phyloP scores from a whole-genome alignment of 129 eudicot genomes.

The Artemisia argyi region DNA sequence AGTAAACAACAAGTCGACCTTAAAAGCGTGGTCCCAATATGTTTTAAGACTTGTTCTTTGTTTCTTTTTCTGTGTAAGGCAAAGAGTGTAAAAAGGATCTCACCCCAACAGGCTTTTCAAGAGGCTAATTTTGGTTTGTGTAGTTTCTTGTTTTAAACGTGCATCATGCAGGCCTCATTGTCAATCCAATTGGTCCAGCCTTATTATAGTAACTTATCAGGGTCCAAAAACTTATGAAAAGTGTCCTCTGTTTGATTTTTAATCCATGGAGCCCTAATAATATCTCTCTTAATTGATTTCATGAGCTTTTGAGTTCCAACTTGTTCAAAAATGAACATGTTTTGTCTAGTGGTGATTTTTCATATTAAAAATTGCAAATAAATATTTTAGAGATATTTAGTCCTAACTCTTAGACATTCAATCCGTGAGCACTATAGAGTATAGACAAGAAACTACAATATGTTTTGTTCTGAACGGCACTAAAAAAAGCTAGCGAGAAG shows the following conservation, averaged over 20 bases:
- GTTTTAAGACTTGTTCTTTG: background rate
- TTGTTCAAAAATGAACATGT: too few relatives aligned
- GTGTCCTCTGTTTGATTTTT: background rate
- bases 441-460: too few relatives aligned
- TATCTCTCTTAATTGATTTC: too few relatives aligned
- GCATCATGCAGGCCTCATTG: constrained; percentile 27
- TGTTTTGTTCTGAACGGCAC: too few relatives aligned
- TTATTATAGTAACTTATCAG: constrained; percentile 8
- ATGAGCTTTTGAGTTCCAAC: too few relatives aligned
- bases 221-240: constrained; percentile 13
- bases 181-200: constrained; percentile 22
- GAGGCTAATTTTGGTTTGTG: constrained; percentile 5
- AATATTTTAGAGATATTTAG: too few relatives aligned
- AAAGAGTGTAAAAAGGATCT: constrained; percentile 24
- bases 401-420: too few relatives aligned
- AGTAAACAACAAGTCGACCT: background rate
- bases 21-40: constrained; percentile 17
- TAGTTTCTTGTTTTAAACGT: constrained; percentile 9
- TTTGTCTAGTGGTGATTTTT: too few relatives aligned
- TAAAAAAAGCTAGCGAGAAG: too few relatives aligned
- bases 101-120: constrained; percentile 22
- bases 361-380: too few relatives aligned
- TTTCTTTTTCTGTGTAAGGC: constrained; percentile 15
- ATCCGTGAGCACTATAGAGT: too few relatives aligned
- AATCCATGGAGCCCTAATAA: background rate